These are phyloP conservation scores for Simplicillium sp. DNA, from an alignment of 2,329 filamentous ascomycete species.

Conservation along the genomic window DNA sequence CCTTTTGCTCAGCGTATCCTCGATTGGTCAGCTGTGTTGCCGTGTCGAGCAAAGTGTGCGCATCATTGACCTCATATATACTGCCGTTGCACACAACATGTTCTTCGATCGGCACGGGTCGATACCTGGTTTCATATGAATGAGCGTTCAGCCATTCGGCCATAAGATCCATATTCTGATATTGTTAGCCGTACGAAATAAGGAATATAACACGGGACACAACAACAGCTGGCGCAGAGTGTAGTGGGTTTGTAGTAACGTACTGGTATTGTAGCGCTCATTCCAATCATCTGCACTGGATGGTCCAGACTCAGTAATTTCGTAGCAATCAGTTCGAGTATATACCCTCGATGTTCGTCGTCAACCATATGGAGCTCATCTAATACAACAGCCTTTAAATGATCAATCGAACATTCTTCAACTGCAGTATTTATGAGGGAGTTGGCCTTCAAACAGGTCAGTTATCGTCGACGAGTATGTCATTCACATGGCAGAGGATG, in stretches of 20 bases:
- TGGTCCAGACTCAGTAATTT: slow-evolving; percentile 63
- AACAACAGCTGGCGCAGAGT: neutral
- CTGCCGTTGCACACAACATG: slow-evolving; percentile 62
- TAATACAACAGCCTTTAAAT: slow-evolving; percentile 58
- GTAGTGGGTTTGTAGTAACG: slow-evolving; percentile 12
- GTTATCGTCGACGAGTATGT: slow-evolving; percentile 3
- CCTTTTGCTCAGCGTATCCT: slow-evolving; percentile 22
- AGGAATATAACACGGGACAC: neutral
- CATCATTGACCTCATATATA: slow-evolving; percentile 51
- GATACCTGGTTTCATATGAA: slow-evolving; percentile 63
- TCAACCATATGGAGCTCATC: slow-evolving; percentile 80
- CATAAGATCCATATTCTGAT: slow-evolving; percentile 58
- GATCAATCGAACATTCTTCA: slow-evolving; percentile 56
- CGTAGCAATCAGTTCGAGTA: slow-evolving; percentile 64
- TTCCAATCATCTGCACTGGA: slow-evolving; percentile 61
- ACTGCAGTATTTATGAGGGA: slow-evolving; percentile 64
- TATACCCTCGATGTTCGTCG: slow-evolving; percentile 65
- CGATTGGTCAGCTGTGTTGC: slow-evolving; percentile 37
- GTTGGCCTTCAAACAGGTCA: slow-evolving; percentile 48
- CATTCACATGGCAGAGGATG: neutral
- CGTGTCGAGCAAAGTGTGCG: slow-evolving; percentile 47
- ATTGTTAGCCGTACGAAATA: neutral
- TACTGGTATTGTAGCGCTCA: slow-evolving; percentile 71
- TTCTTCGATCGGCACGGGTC: slow-evolving; percentile 67
- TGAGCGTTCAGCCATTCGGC: slow-evolving; percentile 62